phyloP scores from a whole-genome alignment of 1,139 yeast genomes.

The Suhomyces choctaworum region DNA sequence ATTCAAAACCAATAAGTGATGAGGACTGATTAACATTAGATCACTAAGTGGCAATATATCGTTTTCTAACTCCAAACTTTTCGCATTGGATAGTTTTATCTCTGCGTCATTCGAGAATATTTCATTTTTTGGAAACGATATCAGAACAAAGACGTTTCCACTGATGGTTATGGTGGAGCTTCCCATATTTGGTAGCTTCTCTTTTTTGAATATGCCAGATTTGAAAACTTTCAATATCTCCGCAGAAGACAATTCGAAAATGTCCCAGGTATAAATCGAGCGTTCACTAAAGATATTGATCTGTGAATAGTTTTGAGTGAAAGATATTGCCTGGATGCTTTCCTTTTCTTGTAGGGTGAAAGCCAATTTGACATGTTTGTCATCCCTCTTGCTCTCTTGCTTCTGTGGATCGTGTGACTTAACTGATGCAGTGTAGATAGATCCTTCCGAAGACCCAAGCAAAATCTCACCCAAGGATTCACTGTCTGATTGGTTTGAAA shows the following conservation, averaged over 20 bases:
- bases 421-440: slow-evolving; percentile 29
- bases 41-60: slow-evolving; percentile 4
- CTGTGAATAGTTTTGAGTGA: slow-evolving; percentile 26
- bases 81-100: slow-evolving; percentile 23
- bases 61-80: slow-evolving; percentile 14
- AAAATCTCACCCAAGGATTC: slow-evolving; percentile 32
- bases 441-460: slow-evolving; percentile 32
- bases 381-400: slow-evolving; percentile 38
- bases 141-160: slow-evolving; percentile 18
- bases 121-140: slow-evolving; percentile 20
- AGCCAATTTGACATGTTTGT: slow-evolving; percentile 34
- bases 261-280: slow-evolving; percentile 34
- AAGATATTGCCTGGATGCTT: slow-evolving; percentile 21
- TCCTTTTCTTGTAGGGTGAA: slow-evolving; percentile 21
- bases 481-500: slow-evolving; percentile 13
- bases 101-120: slow-evolving; percentile 32
- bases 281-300: slow-evolving; percentile 35
- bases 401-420: slow-evolving; percentile 25
- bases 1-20: slow-evolving; percentile 15
- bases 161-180: slow-evolving; percentile 17
- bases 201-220: slow-evolving; percentile 19
- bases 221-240: slow-evolving; percentile 36
- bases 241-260: slow-evolving; percentile 31
- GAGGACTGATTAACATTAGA: slow-evolving; percentile 14
- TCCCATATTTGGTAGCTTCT: slow-evolving; percentile 12